phyloP scores from a whole-genome alignment of 1,139 yeast species.

The Lodderomyces oxycetoniae region DNA sequence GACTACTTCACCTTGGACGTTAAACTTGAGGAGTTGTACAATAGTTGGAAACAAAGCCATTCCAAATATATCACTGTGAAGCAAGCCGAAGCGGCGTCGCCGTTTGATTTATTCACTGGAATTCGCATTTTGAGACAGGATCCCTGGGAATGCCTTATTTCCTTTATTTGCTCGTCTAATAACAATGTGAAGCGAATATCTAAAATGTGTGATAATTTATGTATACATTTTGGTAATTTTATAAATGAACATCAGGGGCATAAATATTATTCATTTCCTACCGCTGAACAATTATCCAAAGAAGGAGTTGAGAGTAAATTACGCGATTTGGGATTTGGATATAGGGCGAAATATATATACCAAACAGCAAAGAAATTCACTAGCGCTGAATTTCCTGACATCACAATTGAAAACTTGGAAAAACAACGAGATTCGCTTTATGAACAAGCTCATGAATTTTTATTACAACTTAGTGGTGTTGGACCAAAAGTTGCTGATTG shows the following conservation, averaged over 20 bases:
- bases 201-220: constrained; percentile 82
- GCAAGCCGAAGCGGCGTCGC: constrained; percentile 16
- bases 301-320: constrained; percentile 40
- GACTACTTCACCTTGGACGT: constrained; percentile 71
- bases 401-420: constrained; percentile 28
- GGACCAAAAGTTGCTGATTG: constrained; percentile 99
- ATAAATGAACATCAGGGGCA: constrained; percentile 52
- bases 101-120: constrained; percentile 53
- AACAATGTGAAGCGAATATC: constrained; percentile 92
- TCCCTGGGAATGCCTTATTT: constrained; percentile 92
- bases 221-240: constrained; percentile 64
- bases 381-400: constrained; percentile 33
- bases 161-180: constrained; percentile 93
- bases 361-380: constrained; percentile 58
- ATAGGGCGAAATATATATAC: constrained; percentile 82
- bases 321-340: constrained; percentile 75
- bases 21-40: constrained; percentile 49
- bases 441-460: constrained; percentile 56
- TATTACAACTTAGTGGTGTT: constrained; percentile 75
- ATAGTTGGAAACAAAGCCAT: constrained; percentile 61
- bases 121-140: constrained; percentile 84
- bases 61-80: constrained; percentile 31
- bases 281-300: constrained; percentile 45
- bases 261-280: constrained; percentile 70
- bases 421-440: constrained; percentile 43